Evolutionary conservation across 2,329 filamentous ascomycete genomes (phyloP).

Genomic region (Fusarium bactridioides): DNA sequence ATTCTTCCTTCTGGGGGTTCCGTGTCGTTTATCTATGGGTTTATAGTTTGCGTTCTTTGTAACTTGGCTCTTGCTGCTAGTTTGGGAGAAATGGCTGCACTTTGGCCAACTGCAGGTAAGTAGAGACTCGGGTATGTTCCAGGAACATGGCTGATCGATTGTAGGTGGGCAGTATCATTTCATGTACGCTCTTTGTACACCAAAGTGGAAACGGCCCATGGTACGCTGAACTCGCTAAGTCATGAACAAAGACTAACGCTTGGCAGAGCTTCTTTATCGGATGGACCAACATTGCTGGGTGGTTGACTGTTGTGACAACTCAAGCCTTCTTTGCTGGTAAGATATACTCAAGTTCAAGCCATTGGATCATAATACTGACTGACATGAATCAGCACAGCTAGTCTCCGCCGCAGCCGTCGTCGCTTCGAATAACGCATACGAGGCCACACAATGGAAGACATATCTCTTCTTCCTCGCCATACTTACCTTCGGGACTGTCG

Average conservation of each 20-base stretch:
- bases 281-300: constrained; percentile 54
- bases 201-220: constrained; percentile 47
- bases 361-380: background rate
- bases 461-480: constrained; percentile 52
- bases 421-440: constrained; percentile 49
- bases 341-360: background rate
- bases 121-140: rapidly evolving
- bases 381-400: constrained; percentile 47
- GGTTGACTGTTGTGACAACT: constrained; percentile 54
- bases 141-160: rapidly evolving
- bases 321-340: constrained; percentile 54
- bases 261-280: constrained; percentile 53
- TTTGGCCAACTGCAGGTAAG: constrained; percentile 55
- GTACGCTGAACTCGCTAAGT: rapidly evolving
- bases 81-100: constrained; percentile 52
- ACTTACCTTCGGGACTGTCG: constrained; percentile 31
- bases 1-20: constrained; percentile 53
- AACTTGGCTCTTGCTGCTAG: constrained; percentile 53
- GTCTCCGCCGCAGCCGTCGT: constrained; percentile 52
- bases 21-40: constrained; percentile 54
- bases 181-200: constrained; percentile 51
- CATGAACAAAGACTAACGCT: background rate
- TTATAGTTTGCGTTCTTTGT: constrained; percentile 55
- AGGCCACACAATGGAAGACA: constrained; percentile 50
- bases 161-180: constrained; percentile 54